These are phyloP conservation scores for Pseudocercospora ulei DNA, from an alignment of 2,329 filamentous ascomycete genomes.

Conservation along the genomic window DNA sequence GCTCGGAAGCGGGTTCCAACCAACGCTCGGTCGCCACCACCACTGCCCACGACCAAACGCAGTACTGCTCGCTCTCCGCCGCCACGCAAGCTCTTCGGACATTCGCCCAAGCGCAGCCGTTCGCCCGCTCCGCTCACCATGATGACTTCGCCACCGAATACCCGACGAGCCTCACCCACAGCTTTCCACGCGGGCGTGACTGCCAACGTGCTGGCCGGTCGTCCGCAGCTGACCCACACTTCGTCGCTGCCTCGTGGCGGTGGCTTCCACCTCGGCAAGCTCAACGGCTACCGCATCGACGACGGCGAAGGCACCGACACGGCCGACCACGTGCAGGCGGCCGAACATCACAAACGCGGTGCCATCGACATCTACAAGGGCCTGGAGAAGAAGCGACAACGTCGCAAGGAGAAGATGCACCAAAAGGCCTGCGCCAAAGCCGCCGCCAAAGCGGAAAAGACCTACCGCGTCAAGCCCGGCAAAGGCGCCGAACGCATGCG, in stretches of 20 bases:
- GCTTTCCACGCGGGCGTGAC: slow-evolving; percentile 42
- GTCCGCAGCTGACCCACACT: slow-evolving; percentile 63
- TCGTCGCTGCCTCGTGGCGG: slow-evolving; percentile 77
- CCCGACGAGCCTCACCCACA: slow-evolving; percentile 39
- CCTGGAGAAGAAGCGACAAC: slow-evolving; percentile 84
- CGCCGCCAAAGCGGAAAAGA: slow-evolving; percentile 52
- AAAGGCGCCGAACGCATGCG: slow-evolving; percentile 89
- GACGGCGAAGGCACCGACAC: slow-evolving; percentile 36
- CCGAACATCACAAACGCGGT: slow-evolving; percentile 65
- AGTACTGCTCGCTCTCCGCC: slow-evolving; percentile 32
- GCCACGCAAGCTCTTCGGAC: slow-evolving; percentile 53
- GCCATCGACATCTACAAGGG: slow-evolving; percentile 97
- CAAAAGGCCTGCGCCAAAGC: slow-evolving; percentile 81
- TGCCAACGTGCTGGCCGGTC: slow-evolving; percentile 43
- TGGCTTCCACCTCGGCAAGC: slow-evolving; percentile 46
- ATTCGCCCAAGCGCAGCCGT: slow-evolving; percentile 57
- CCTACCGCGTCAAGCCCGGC: slow-evolving; percentile 64
- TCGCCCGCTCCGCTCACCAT: slow-evolving; percentile 36
- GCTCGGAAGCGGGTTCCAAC: slow-evolving; percentile 40
- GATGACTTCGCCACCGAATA: slow-evolving; percentile 59
- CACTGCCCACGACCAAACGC: slow-evolving; percentile 16
- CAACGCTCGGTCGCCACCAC: slow-evolving; percentile 38
- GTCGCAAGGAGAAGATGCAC: slow-evolving; percentile 84
- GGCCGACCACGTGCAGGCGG: slow-evolving; percentile 23
- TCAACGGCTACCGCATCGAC: slow-evolving; percentile 31